Percentiles rank a stretch among this genome's conserved stretches.
Conservation (phyloP, 495 filamentous ascomycete species). For the Xylaria longipes region DNA sequence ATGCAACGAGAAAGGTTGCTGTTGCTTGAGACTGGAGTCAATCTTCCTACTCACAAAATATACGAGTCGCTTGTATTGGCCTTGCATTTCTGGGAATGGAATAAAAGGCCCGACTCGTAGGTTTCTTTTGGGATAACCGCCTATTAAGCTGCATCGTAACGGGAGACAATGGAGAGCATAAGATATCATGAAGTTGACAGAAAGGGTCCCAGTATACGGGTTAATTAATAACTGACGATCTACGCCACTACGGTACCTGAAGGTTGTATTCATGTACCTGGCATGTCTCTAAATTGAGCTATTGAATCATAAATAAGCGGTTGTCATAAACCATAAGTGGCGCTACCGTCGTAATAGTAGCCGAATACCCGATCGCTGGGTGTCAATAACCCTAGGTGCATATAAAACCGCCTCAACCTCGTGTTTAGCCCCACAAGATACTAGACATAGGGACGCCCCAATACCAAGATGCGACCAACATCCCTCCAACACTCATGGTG, state of each 20-base stretch:
- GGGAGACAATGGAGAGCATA: neutral
- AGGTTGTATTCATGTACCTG: neutral
- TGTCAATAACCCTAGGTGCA: neutral
- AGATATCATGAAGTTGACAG: neutral
- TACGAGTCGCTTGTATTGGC: neutral
- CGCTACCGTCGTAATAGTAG: neutral
- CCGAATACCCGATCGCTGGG: neutral
- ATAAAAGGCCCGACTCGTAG: neutral
- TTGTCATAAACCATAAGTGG: neutral
- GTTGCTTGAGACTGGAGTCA: neutral
- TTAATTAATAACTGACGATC: neutral
- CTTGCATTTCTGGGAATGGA: neutral
- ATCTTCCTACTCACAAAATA: neutral
- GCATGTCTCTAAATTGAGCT: constrained; percentile 2
- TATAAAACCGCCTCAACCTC: neutral
- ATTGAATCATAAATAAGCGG: neutral
- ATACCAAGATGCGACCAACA: constrained; percentile 65
- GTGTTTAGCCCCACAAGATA: constrained; percentile 38
- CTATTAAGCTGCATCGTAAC: neutral
- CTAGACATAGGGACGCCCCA: constrained; percentile 55
- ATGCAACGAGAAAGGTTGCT: neutral
- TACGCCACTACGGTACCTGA: neutral
- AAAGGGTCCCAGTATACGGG: neutral
- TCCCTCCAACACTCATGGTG: constrained; percentile 78
- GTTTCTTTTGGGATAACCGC: neutral